These are phyloP conservation scores for Chenopodium berlandieri DNA, from an alignment of 148 eudicot genomes.

Conservation along the genomic window DNA sequence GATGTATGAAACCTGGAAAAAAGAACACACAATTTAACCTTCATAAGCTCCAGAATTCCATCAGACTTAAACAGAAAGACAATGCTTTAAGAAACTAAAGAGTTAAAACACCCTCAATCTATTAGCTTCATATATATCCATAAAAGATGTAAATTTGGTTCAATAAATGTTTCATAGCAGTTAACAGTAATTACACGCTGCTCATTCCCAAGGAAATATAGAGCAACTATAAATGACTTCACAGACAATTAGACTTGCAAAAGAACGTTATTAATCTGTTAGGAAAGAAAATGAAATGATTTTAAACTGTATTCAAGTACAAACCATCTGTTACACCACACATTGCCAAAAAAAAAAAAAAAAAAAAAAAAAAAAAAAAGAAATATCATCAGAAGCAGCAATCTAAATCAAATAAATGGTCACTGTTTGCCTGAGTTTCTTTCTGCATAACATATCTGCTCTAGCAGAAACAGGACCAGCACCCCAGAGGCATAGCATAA, in stretches of 20 bases:
- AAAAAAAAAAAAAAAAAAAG: too few relatives aligned
- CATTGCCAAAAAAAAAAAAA: too few relatives aligned
- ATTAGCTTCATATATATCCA: background rate
- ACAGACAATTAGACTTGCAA: background rate
- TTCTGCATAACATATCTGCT: background rate
- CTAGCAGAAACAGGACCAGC: background rate
- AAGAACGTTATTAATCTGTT: background rate
- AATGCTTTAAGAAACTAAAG: background rate
- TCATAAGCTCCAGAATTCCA: background rate
- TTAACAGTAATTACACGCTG: background rate
- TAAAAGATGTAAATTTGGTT: background rate
- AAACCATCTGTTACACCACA: too few relatives aligned
- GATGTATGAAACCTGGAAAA: conserved; percentile 67
- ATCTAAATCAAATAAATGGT: background rate
- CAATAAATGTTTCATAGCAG: background rate
- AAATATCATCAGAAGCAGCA: background rate
- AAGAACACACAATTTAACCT: conserved; percentile 1
- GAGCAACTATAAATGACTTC: background rate
- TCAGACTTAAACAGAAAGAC: background rate
- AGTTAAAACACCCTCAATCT: background rate
- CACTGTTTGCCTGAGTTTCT: too few relatives aligned
- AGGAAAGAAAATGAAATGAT: background rate
- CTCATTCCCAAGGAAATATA: background rate
- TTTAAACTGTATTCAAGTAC: too few relatives aligned
- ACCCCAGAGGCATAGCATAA: background rate